Conservation (phyloP, 1,284 basidiomycete genomes). For the Leccinum colubrinum region DNA sequence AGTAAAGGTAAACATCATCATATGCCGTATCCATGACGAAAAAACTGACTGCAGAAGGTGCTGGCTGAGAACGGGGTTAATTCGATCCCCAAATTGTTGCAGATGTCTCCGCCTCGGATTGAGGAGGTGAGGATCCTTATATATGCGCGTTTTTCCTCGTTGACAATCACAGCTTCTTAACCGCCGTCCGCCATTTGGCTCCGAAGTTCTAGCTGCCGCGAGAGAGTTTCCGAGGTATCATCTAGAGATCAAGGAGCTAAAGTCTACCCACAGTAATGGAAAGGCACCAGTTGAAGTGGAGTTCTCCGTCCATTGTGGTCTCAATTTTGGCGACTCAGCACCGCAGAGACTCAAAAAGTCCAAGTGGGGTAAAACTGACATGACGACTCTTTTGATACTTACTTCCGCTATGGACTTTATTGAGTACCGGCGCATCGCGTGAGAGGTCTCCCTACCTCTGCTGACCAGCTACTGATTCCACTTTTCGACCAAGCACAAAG, state of each 20-base stretch:
- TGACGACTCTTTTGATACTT: conserved; percentile 68
- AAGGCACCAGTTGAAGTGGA: conserved; percentile 58
- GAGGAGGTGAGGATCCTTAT: conserved; percentile 52
- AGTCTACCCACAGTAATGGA: conserved; percentile 41
- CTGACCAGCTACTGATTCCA: conserved; percentile 10
- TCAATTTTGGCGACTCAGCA: conserved; percentile 33
- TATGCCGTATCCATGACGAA: not conserved
- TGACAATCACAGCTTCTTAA: conserved; percentile 60
- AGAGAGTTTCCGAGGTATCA: conserved; percentile 64
- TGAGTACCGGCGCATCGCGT: conserved; percentile 78
- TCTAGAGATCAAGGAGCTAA: conserved; percentile 48
- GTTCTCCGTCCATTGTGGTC: conserved; percentile 55
- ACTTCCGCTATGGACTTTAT: conserved; percentile 71
- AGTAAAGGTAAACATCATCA: conserved; percentile 45
- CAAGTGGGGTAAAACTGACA: conserved; percentile 47
- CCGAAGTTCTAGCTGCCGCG: conserved; percentile 59
- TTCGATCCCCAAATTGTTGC: conserved; percentile 55
- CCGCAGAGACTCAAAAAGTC: conserved; percentile 42
- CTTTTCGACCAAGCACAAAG: conserved; percentile 53
- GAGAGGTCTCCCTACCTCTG: conserved; percentile 10
- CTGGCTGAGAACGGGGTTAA: conserved; percentile 70
- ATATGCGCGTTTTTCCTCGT: not conserved
- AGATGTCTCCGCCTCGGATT: conserved; percentile 55
- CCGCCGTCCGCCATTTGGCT: conserved; percentile 69
- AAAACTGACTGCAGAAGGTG: conserved; percentile 43